These are phyloP conservation scores for Chaetoceros tenuissimus DNA, from an alignment of 108 stramenopile genomes.

Conservation along the genomic window DNA sequence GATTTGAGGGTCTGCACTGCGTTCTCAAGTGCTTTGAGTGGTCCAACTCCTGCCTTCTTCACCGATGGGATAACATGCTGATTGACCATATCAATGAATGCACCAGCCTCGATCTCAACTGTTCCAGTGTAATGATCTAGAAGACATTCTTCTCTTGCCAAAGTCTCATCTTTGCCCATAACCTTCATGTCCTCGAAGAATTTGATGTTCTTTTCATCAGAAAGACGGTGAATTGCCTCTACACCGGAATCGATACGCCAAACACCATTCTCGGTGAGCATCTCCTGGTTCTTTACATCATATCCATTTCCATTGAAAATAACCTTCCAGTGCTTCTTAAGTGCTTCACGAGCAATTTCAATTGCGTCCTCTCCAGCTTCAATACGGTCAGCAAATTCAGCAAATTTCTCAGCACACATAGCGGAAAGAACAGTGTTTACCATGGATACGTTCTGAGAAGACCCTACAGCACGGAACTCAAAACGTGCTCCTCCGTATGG, in stretches of 20 bases:
- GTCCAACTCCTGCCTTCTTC: slow-evolving; percentile 64
- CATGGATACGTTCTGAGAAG: slow-evolving; percentile 87
- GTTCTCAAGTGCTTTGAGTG: slow-evolving; percentile 58
- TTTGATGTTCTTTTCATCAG: slow-evolving; percentile 76
- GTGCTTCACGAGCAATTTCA: slow-evolving; percentile 66
- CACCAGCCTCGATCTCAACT: slow-evolving; percentile 88
- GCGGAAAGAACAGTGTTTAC: slow-evolving; percentile 93
- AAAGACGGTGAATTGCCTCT: slow-evolving; percentile 78
- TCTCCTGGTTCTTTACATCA: slow-evolving; percentile 61
- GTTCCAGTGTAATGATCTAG: slow-evolving; percentile 91
- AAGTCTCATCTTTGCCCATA: slow-evolving; percentile 70
- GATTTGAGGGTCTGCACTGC: slow-evolving; percentile 51
- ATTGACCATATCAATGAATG: slow-evolving; percentile 90
- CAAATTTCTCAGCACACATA: slow-evolving; percentile 87
- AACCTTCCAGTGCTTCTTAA: slow-evolving; percentile 84
- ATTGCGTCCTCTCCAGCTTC: slow-evolving; percentile 66
- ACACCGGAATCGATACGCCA: slow-evolving; percentile 93
- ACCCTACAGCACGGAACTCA: slow-evolving; percentile 96
- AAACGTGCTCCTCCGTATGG: slow-evolving; percentile 92
- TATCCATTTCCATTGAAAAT: slow-evolving; percentile 97
- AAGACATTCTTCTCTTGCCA: slow-evolving; percentile 75
- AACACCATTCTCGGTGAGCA: slow-evolving; percentile 80
- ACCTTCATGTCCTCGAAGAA: slow-evolving; percentile 91
- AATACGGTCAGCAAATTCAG: slow-evolving; percentile 76
- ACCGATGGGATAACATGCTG: slow-evolving; percentile 87